Base-by-base conservation (phyloP, 495 filamentous ascomycete genomes). In the Penicillium herquei region DNA sequence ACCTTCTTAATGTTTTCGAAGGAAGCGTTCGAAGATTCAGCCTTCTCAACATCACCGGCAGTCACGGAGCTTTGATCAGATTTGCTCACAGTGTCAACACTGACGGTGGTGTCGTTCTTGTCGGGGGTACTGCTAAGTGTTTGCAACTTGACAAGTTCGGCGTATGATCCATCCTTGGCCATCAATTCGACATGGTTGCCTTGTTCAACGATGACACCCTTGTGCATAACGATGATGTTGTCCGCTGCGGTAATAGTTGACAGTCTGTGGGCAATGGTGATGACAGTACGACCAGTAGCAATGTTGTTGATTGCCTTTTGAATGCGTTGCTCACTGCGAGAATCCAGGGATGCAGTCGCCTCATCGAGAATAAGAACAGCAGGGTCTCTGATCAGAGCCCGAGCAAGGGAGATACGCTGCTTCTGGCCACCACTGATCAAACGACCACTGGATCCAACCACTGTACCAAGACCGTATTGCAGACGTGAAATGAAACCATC, bases 321-420 rank as follows among this genome's bases (percentile, higher is more conserved):
- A 49, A 84, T 82, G 18, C 74, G 73, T 39, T 68, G 75, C 57
- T 84, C 81, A 44, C 72, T 82, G 40, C 71, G 62, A 4, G 81
- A 81, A 63, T 84, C 81, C 2, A 84, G 42, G 33, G 74, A 76
- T 7, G 67, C 84, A 0, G 90, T 94, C 14, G 91, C 90, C 68
- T 96, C 91, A 62, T 95, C 90, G 7, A 96, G 72, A 33, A 96
- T 86, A 6, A 96, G 72, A 52, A 96, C 86, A n/a, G 83, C 82
- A 0, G 91, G 90, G 45, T 89, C 79, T 62, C 89, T 88, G 51
- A 95, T 80, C 31, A 91, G 82, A 21, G 84, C 85, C 17, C 88
- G 76, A 1, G 88, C 87, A 49, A 92, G 84, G 9, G 87, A 77
- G 6, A 89, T 65, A 17, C 85, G 72, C 57, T 89, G 86, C 45